Conservation (phyloP, 2,329 filamentous ascomycete genomes). For the Ascomycota sp. region DNA sequence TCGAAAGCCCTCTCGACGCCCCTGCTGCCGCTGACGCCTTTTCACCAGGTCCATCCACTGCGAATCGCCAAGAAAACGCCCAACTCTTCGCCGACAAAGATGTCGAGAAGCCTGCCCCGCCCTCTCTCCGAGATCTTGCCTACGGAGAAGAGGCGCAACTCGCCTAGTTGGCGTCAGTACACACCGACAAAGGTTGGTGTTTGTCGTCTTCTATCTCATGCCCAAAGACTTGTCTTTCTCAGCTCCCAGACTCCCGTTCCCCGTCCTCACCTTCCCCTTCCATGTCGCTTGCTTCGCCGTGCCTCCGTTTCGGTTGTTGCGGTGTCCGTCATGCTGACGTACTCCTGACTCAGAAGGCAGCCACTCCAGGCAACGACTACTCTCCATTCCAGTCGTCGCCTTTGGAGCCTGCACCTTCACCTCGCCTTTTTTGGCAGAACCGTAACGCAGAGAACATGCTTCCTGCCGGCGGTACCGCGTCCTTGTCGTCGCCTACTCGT, state of each 20-base stretch:
- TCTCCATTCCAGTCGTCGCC: conserved; percentile 78
- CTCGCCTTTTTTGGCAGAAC: conserved; percentile 82
- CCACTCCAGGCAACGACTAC: conserved; percentile 44
- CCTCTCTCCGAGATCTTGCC: conserved; percentile 80
- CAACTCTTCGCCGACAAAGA: conserved; percentile 40
- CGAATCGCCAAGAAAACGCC: conserved; percentile 51
- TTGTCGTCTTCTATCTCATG: background rate
- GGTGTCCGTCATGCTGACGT: conserved; percentile 10
- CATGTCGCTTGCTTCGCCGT: too few species aligned
- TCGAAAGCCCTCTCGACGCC: too few species aligned
- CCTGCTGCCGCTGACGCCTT: too few species aligned
- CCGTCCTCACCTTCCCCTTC: too few species aligned
- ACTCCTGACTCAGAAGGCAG: conserved; percentile 34
- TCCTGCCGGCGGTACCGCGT: conserved; percentile 35
- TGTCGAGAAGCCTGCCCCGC: conserved; percentile 39
- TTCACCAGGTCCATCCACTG: conserved; percentile 47
- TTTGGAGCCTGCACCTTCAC: conserved; percentile 45
- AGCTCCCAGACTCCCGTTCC: background rate
- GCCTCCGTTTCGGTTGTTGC: too few species aligned
- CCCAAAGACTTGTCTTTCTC: background rate
- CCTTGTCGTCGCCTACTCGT: conserved; percentile 53
- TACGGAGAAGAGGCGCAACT: conserved; percentile 73
- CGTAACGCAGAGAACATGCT: conserved; percentile 59
- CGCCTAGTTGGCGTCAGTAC: conserved; percentile 65
- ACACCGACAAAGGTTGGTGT: conserved; percentile 18